A percentile compares a stretch with the other conserved stretches of the same genome.
These are phyloP conservation scores for Metschnikowia cerradonensis DNA, from an alignment of 805 yeast species.

Conservation along the genomic window DNA sequence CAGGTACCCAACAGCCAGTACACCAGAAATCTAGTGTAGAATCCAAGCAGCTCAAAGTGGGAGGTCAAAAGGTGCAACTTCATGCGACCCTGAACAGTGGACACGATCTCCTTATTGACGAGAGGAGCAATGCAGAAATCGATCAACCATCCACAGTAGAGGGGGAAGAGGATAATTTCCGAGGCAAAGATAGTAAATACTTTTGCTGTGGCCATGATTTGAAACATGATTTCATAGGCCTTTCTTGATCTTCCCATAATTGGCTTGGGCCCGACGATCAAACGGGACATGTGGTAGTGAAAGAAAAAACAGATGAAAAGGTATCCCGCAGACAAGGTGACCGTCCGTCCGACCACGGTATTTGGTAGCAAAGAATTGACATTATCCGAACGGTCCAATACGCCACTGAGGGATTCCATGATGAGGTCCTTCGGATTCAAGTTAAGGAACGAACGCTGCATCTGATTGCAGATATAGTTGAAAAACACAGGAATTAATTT, in stretches of 20 bases:
- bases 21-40: conserved; percentile 12
- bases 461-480: background rate
- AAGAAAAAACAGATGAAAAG: conserved; percentile 21
- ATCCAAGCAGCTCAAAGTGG: conserved; percentile 4
- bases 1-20: conserved; percentile 74
- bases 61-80: conserved; percentile 20
- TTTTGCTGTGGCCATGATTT: conserved; percentile 59
- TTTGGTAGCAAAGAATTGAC: conserved; percentile 20
- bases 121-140: conserved; percentile 67
- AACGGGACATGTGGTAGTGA: conserved; percentile 26
- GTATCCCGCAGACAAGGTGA: conserved; percentile 36
- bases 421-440: background rate
- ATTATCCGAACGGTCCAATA: background rate
- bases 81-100: conserved; percentile 1
- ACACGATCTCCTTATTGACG: conserved; percentile 17
- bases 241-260: conserved; percentile 48
- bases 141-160: conserved; percentile 75
- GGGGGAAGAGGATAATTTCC: conserved; percentile 83
- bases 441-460: background rate
- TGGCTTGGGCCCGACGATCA: conserved; percentile 38
- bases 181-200: conserved; percentile 70
- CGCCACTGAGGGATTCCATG: conserved; percentile 7
- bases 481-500: background rate
- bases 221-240: conserved; percentile 50
- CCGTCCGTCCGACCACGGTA: conserved; percentile 33